phyloP scores from a whole-genome alignment of 108 stramenopile genomes.

The Skeletonema tropicum region DNA sequence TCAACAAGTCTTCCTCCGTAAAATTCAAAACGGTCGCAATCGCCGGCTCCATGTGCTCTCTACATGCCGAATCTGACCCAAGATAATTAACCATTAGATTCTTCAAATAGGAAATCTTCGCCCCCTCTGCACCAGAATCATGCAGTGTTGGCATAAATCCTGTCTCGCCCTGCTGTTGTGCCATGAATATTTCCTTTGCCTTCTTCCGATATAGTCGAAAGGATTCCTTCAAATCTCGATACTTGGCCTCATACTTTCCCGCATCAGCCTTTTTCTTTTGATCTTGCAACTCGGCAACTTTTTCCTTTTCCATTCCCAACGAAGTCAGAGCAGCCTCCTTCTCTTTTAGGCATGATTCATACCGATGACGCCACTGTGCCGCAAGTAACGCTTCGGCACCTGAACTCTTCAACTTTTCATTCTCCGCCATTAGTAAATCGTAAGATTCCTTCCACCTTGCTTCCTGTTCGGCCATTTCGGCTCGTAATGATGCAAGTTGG shows the following conservation, averaged over 20 bases:
- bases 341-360: constrained; percentile 82
- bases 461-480: constrained; percentile 83
- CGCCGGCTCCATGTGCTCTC: constrained; percentile 88
- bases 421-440: constrained; percentile 80
- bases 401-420: constrained; percentile 78
- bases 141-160: constrained; percentile 48
- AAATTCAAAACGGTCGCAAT: constrained; percentile 89
- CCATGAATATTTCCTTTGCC: constrained; percentile 91
- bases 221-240: constrained; percentile 89
- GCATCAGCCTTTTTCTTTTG: constrained; percentile 47
- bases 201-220: constrained; percentile 90
- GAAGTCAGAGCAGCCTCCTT: constrained; percentile 75
- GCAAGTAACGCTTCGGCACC: constrained; percentile 90
- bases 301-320: constrained; percentile 63
- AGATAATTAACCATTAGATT: constrained; percentile 91
- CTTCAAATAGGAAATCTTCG: constrained; percentile 77
- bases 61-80: constrained; percentile 64
- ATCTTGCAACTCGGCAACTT: constrained; percentile 49
- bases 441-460: constrained; percentile 91
- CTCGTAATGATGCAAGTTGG: constrained; percentile 52
- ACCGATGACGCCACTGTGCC: constrained; percentile 92
- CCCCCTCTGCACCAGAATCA: constrained; percentile 57
- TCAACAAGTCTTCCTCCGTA: constrained; percentile 67
- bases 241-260: constrained; percentile 85
- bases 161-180: constrained; percentile 69